These are phyloP conservation scores for Oryza officinalis DNA, from an alignment of 176 grass and related monocot genomes.

Conservation along the genomic window DNA sequence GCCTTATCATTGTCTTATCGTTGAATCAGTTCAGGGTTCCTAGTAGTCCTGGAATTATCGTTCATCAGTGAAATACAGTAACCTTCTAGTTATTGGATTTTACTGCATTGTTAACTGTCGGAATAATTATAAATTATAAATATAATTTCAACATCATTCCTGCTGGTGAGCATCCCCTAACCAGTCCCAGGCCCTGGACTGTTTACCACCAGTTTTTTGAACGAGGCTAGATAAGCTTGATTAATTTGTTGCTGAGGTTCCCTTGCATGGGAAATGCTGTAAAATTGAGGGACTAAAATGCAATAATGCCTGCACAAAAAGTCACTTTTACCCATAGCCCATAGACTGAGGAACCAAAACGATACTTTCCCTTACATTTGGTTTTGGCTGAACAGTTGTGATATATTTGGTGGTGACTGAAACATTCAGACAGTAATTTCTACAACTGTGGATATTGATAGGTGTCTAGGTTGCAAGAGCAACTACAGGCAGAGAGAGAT, in stretches of 20 bases:
- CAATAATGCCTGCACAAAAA: slow-evolving; percentile 15
- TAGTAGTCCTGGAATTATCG: not conserved
- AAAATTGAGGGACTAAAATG: slow-evolving; percentile 17
- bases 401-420: slow-evolving; percentile 24
- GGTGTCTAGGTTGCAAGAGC: slow-evolving; percentile 99
- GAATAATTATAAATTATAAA: not conserved
- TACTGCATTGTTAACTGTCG: not conserved
- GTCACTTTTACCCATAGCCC: slow-evolving; percentile 17
- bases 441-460: slow-evolving; percentile 37
- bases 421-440: slow-evolving; percentile 15
- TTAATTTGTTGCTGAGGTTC: slow-evolving; percentile 26
- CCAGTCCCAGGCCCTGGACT: not conserved
- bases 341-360: not conserved
- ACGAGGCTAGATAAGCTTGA: not conserved
- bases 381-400: slow-evolving; percentile 10
- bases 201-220: not conserved
- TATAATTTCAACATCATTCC: not conserved
- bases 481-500: slow-evolving; percentile 96
- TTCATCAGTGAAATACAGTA: not conserved
- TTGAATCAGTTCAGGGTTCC: not conserved
- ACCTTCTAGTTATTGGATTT: not conserved
- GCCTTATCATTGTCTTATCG: not conserved
- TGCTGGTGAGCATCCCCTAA: not conserved
- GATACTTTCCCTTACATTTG: not conserved
- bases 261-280: not conserved